phyloP scores from a whole-genome alignment of 345 rosid species.

The Eucalyptus lansdowneana region DNA sequence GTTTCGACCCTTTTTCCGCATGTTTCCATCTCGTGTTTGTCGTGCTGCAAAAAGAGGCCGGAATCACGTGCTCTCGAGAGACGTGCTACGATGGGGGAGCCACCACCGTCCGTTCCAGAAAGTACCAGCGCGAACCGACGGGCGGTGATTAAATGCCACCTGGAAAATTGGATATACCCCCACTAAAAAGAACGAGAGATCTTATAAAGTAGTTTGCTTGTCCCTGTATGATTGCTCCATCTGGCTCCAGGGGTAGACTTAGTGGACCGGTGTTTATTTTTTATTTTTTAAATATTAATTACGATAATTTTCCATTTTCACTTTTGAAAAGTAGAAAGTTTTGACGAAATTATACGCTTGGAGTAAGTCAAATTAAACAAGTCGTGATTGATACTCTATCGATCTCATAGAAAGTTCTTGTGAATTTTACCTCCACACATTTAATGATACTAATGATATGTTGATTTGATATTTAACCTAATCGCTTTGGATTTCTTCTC shows the following conservation, averaged over 20 bases:
- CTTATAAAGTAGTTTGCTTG: neutral
- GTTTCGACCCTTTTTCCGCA: neutral
- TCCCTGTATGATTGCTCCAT: neutral
- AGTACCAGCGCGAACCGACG: neutral
- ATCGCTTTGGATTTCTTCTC: rapidly evolving
- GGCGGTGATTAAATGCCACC: neutral
- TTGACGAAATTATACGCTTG: neutral
- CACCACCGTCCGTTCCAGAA: neutral
- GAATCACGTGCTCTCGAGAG: neutral
- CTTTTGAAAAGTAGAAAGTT: neutral
- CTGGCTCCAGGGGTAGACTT: neutral
- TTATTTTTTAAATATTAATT: neutral
- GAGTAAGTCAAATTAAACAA: neutral
- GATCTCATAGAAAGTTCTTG: neutral
- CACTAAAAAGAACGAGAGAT: neutral
- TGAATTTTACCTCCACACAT: rapidly evolving
- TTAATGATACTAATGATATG: neutral
- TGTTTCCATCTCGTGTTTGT: neutral
- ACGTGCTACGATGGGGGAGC: neutral
- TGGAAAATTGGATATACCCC: neutral
- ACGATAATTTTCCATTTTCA: no score
- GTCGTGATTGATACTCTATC: neutral
- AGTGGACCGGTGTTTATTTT: neutral
- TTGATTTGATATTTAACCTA: neutral
- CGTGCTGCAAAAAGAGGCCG: neutral